Base-by-base conservation (phyloP, 352 stramenopile species). In the Sclerospora graminicola region DNA sequence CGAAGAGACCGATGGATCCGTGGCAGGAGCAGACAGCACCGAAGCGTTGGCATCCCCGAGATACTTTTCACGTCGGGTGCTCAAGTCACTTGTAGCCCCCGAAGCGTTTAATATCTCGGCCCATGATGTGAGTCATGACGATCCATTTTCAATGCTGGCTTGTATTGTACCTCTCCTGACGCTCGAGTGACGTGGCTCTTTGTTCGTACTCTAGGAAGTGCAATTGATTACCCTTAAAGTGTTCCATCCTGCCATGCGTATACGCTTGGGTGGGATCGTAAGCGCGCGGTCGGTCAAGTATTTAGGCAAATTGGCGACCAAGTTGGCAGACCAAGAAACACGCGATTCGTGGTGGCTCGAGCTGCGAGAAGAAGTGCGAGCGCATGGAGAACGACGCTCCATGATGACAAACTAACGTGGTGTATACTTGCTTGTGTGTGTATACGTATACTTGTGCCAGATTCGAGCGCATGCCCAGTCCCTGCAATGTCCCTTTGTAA, bases 281-380 rank as follows among this genome's bases (percentile, higher is more conserved):
- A 89, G 84, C 16, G 72, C 81, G 6, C 62, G 85, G 4, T 90
- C 81, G 5, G 83, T 95, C 9, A 95, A 96, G 40, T 96, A 92
- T 51, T 43, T 96, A 9, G 82, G 85, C 5, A 88, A 90, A 45
- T 66, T 98, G 20, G 92, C 91, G 5, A 96, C 88, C 4, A 98
- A 98, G 41, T 58, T 98, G 6, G 94, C 86, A 0, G 96, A 98
- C 62, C 94, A 98, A 49, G 95, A 98, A 52, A 98, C 94, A 0
- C 66, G 96, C 47, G 96, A 99, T 55, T 95, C 88, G 11, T 99
- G 96, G 96, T 99, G 96, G 96, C 80, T 88, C 15, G 94, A 98
- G 54, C 71, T 98, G 5, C 76, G 96, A 21, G 94, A 98, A 71
- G 95, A 99, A 66, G 80, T 89, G 34, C 6, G 41, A 35, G 30